Base-by-base conservation (phyloP, 257 asterid species). In the Nicotiana undulata region DNA sequence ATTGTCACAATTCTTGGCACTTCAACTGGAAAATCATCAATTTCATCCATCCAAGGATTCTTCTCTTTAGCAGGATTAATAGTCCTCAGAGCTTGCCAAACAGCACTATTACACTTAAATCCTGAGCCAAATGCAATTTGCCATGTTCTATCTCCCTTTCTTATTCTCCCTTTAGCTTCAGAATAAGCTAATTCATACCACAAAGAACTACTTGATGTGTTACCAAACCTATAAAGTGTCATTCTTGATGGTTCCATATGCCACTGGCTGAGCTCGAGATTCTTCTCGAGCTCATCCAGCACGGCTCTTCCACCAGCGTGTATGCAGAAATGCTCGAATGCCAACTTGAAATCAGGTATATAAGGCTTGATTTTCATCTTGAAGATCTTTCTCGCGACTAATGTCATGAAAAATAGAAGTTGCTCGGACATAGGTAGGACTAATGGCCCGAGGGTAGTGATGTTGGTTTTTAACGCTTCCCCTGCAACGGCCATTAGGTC, bases 241-340 rank as follows among this genome's bases (percentile, higher is more conserved):
- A 88, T 88, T 85, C 91, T 85, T 2, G 91, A 86, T 52, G 91
- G 90, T 78, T 88, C 91, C 90, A 88, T 83, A 28, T 86, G 82
- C 86, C 81, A 85, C 6, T 85, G 80, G 2, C 82, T 82, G 40
- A 88, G 87, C 58, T 80, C 82, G 2, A 88, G 85, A n/a, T 83
- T 85, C 82, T 88, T 86, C 86, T 86, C 87, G 9, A 88, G 80
- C 70, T 88, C 88, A 70, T 86, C 91, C 82, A 88, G 22, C 28
- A 88, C 90, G 0, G 84, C 90, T 61, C 87, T 72, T 32, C 91
- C 91, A 1, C 91, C 90, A 0, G 89, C 87, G 31, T 88, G 91
- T 17, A 86, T 83, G 6, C 88, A 88, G 76, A 88, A 88, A 56
- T 88, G 91, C 85, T 88, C 87, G 67, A 88, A 85, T 0, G 89